Evolutionary conservation across 495 filamentous ascomycete genomes (phyloP).

Genomic region (Penicillium waksmanii): DNA sequence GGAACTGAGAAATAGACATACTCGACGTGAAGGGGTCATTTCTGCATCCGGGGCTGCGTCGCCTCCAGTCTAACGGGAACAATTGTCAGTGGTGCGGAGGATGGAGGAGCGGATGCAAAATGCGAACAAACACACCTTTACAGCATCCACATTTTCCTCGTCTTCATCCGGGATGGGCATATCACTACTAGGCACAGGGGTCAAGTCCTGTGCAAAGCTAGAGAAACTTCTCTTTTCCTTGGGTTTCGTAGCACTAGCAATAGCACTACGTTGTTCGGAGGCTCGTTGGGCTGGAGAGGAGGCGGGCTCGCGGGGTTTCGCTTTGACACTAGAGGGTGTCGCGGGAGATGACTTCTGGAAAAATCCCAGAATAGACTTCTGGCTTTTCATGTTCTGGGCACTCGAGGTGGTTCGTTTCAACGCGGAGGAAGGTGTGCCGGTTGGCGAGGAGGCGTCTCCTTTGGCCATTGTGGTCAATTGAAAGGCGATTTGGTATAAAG

Average conservation of each 20-base stretch:
- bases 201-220: conserved; percentile 55
- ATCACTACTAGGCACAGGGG: conserved; percentile 84
- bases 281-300: conserved; percentile 50
- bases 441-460: conserved; percentile 42
- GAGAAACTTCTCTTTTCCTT: conserved; percentile 43
- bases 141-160: conserved; percentile 28
- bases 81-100: conserved; percentile 13
- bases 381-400: conserved; percentile 64
- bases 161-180: conserved; percentile 45
- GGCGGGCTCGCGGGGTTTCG: conserved; percentile 40
- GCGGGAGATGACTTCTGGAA: conserved; percentile 70
- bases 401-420: conserved; percentile 52
- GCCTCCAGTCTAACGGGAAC: conserved; percentile 23
- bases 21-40: conserved; percentile 52
- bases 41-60: conserved; percentile 24
- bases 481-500: conserved; percentile 6
- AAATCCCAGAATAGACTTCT: conserved; percentile 84
- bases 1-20: conserved; percentile 22
- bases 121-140: conserved; percentile 27
- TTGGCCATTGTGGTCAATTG: conserved; percentile 39
- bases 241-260: conserved; percentile 27
- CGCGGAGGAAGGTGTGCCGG: conserved; percentile 44
- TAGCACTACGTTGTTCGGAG: conserved; percentile 33
- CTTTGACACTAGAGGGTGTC: conserved; percentile 38
- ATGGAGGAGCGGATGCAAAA: conserved; percentile 8